A percentile compares a stretch with the other conserved stretches of the same genome.
phyloP scores from a whole-genome alignment of 371 early-diverging fungal species.

The Umbelopsis sp. region DNA sequence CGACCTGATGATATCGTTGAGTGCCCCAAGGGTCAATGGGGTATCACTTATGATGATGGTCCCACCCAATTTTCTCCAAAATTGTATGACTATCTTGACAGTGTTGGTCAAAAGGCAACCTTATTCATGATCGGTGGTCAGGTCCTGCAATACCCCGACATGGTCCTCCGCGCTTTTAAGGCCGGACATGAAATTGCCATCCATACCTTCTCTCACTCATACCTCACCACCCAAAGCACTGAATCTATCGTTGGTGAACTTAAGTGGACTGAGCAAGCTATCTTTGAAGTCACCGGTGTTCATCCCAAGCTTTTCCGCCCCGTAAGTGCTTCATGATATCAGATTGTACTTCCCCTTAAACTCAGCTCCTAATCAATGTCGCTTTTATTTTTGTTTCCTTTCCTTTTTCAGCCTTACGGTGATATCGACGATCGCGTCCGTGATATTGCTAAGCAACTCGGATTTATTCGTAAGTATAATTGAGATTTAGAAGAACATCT shows the following conservation, averaged over 20 bases:
- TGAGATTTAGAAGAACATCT: background rate
- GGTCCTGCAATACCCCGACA: conserved; percentile 50
- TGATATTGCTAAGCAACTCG: conserved; percentile 47
- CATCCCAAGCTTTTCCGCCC: conserved; percentile 67
- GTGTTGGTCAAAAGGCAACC: conserved; percentile 46
- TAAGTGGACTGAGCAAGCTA: conserved; percentile 61
- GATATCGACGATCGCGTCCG: conserved; percentile 59
- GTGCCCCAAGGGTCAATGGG: conserved; percentile 60
- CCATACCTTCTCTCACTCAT: conserved; percentile 65
- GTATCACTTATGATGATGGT: conserved; percentile 51
- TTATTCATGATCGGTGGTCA: conserved; percentile 61
- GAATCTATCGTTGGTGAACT: conserved; percentile 69
- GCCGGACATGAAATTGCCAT: conserved; percentile 59
- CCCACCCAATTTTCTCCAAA: conserved; percentile 40
- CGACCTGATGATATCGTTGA: conserved; percentile 49
- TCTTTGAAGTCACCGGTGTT: conserved; percentile 64
- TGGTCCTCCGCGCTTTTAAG: conserved; percentile 39
- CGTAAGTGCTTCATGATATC: conserved; percentile 24
- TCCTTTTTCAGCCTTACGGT: conserved; percentile 42
- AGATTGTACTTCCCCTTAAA: background rate
- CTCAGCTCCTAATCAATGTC: background rate
- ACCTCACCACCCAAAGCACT: conserved; percentile 61
- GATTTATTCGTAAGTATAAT: conserved; percentile 37
- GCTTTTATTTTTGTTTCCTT: background rate
- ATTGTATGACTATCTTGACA: conserved; percentile 45